A percentile compares a stretch with the other conserved stretches of the same genome.
Evolutionary conservation across 2,329 filamentous ascomycete species (phyloP).

Genomic region (Hymenoscyphus infarciens): DNA sequence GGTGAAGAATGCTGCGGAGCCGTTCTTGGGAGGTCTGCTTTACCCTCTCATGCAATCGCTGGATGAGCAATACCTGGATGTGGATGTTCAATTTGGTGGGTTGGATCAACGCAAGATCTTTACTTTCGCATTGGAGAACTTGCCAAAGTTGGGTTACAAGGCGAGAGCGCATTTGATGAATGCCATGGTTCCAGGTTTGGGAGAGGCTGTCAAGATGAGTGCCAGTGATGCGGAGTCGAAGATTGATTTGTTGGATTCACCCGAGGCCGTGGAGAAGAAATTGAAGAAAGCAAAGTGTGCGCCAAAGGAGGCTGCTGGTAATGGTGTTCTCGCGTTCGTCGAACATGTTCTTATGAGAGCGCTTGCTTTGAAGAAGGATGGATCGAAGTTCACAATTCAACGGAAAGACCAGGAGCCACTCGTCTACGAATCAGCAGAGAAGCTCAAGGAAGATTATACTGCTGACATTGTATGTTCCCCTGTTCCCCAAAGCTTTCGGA

Average conservation of each 20-base stretch:
- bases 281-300: conserved; percentile 78
- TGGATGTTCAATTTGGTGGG: conserved; percentile 85
- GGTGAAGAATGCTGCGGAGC: conserved; percentile 84
- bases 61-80: conserved; percentile 77
- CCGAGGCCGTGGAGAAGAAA: conserved; percentile 76
- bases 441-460: conserved; percentile 76
- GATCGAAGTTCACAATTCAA: conserved; percentile 63
- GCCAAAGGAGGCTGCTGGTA: conserved; percentile 74
- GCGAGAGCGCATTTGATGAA: conserved; percentile 70
- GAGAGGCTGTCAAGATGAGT: conserved; percentile 80
- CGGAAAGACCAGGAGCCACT: conserved; percentile 69
- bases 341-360: conserved; percentile 84
- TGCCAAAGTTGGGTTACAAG: conserved; percentile 82
- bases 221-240: conserved; percentile 75
- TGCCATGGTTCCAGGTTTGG: conserved; percentile 84
- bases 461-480: conserved; percentile 64
- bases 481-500: conserved; percentile 2
- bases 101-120: conserved; percentile 89
- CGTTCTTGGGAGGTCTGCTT: conserved; percentile 68
- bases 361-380: conserved; percentile 53
- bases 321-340: conserved; percentile 82
- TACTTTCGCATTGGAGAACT: conserved; percentile 75
- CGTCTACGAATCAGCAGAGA: conserved; percentile 71
- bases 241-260: conserved; percentile 83
- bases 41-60: conserved; percentile 88